Base-by-base conservation (phyloP, 257 asterid species). In the Lantana camara region DNA sequence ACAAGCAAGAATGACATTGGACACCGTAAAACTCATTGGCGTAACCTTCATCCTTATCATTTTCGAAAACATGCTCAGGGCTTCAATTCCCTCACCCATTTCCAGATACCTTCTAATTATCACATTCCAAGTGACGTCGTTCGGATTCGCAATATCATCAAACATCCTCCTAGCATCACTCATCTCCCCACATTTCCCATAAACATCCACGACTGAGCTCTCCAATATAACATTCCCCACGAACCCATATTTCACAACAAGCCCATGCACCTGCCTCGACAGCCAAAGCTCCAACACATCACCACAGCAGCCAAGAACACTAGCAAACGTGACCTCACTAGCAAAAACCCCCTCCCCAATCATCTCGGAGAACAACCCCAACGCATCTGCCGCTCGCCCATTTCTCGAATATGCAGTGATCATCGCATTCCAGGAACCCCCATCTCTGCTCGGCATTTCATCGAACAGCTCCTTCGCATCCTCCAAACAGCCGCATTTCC, bases 351-450 rank as follows among this genome's bases (percentile, higher is more conserved):
- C 98, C 7, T 68, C 75, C 21, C 72, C 77, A 23, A 60, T 68
- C 96, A 91, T 89, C 69, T 56, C 34, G 30, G 51, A 30, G 72
- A 91, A 91, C 79, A 83, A 16, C 5, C 23, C 68, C 38, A 86
- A 32, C 29, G 81, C 87, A 46, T 74, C 79, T 21, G 17, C 77
- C 9, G 75, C 19, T 32, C 48, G 53, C 54, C 83, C 88, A 41
- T 81, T 83, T 48, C 72, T 77, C 17, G 96, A 69, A 67, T 73
- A 84, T 0, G 92, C 95, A 19, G 89, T 75, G 17, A 91, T 74
- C 69, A 86, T 65, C 13, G 96, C 88, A 42, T 88, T 91, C 98
- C 98, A 91, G 3, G 98, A 86, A 5, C 96, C 96, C 3, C 94
- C 96, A 35, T 86, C 89, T 78, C 89, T 72, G 8, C 17, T 61